Evolutionary conservation across 2,329 filamentous ascomycete species (phyloP).

Genomic region (Piedraia hortae): DNA sequence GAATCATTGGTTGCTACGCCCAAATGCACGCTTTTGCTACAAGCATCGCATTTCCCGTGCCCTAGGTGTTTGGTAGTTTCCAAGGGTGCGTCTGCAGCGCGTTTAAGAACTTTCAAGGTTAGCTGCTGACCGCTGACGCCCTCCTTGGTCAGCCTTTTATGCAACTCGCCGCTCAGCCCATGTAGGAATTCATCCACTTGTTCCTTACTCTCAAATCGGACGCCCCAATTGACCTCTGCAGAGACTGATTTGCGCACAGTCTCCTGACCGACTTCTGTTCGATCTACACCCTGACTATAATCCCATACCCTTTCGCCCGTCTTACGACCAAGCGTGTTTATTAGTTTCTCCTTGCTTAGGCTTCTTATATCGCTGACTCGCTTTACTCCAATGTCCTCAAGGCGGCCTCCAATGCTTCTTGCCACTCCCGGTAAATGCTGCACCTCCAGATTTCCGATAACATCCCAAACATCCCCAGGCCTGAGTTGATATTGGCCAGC

Average conservation of each 20-base stretch:
- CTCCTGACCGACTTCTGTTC: constrained; percentile 60
- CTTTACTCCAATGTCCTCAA: constrained; percentile 64
- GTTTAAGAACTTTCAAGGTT: constrained; percentile 83
- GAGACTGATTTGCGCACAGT: constrained; percentile 78
- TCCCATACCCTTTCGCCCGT: constrained; percentile 79
- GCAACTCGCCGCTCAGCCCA: constrained; percentile 62
- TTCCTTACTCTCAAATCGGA: constrained; percentile 71
- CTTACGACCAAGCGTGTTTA: constrained; percentile 56
- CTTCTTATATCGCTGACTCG: constrained; percentile 60
- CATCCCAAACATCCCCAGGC: constrained; percentile 47
- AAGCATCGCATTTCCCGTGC: constrained; percentile 81
- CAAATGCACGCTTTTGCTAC: constrained; percentile 64
- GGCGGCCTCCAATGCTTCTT: constrained; percentile 58
- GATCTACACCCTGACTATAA: constrained; percentile 70
- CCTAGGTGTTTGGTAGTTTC: constrained; percentile 84
- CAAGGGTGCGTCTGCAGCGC: constrained; percentile 59
- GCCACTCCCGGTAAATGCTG: constrained; percentile 78
- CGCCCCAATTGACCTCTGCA: constrained; percentile 94
- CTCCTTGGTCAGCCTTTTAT: constrained; percentile 54
- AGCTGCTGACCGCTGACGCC: constrained; percentile 66
- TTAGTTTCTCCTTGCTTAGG: constrained; percentile 46
- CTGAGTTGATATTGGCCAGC: constrained; percentile 77
- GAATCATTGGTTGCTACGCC: constrained; percentile 60
- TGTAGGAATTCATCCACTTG: constrained; percentile 81
- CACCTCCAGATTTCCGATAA: constrained; percentile 52